Conservation (phyloP, 1,284 basidiomycete genomes). For the Vanrija pseudolonga region DNA sequence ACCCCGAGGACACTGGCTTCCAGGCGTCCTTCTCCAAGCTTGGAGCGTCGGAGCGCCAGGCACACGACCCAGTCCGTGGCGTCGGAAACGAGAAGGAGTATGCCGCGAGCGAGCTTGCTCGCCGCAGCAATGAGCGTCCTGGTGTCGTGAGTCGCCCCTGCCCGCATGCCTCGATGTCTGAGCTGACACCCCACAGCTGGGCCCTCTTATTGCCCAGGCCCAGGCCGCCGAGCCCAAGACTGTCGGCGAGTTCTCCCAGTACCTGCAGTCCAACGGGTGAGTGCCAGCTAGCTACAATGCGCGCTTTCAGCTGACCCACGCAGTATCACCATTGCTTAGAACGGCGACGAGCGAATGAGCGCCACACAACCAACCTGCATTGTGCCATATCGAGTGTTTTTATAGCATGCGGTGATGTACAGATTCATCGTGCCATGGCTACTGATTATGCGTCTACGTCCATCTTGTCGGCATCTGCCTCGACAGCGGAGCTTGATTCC, state of each 20-base stretch:
- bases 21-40: slow-evolving; percentile 89
- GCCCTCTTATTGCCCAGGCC: slow-evolving; percentile 19
- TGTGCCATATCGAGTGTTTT: not conserved
- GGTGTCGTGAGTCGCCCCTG: slow-evolving; percentile 35
- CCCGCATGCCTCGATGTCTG: slow-evolving; percentile 7
- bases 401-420: too few species aligned
- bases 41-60: slow-evolving; percentile 62
- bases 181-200: not conserved
- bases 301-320: too few species aligned
- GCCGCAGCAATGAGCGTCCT: slow-evolving; percentile 39
- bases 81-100: slow-evolving; percentile 49
- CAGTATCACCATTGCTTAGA: too few species aligned
- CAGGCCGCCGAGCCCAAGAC: slow-evolving; percentile 17
- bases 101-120: slow-evolving; percentile 43
- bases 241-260: slow-evolving; percentile 4
- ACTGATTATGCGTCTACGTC: too few species aligned
- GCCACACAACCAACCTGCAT: not conserved
- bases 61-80: slow-evolving; percentile 48
- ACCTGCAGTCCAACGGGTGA: not conserved
- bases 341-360: not conserved
- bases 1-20: slow-evolving; percentile 87
- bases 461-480: too few species aligned
- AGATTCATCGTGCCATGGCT: too few species aligned
- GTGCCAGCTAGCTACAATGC: too few species aligned
- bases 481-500: too few species aligned